These are phyloP conservation scores for Ascochyta lentis DNA, from an alignment of 2,329 filamentous ascomycete species.

Conservation along the genomic window DNA sequence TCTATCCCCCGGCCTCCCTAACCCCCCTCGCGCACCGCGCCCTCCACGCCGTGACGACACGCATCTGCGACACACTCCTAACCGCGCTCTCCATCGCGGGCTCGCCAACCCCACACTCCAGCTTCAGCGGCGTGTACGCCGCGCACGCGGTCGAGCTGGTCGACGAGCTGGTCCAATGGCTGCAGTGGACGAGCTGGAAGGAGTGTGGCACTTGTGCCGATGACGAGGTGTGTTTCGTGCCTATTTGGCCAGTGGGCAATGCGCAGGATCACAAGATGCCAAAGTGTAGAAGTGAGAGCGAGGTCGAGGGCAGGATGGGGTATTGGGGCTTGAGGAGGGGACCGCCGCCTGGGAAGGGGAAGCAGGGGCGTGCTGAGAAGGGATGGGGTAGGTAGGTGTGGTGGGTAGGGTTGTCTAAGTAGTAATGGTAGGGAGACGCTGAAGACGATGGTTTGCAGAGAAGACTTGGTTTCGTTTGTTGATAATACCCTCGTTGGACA, in stretches of 20 bases:
- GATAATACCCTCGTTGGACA: constrained; percentile 8
- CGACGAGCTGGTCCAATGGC: constrained; percentile 54
- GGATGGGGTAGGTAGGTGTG: neutral
- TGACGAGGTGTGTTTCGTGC: constrained; percentile 66
- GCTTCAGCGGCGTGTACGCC: constrained; percentile 10
- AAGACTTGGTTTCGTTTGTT: neutral
- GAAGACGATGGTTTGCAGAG: neutral
- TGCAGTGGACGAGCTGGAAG: constrained; percentile 68
- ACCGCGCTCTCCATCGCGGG: constrained; percentile 27
- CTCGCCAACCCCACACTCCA: constrained; percentile 10
- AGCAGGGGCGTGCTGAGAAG: neutral
- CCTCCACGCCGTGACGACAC: constrained; percentile 36
- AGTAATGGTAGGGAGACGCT: neutral
- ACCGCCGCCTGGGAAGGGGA: neutral
- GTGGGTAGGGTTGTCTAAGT: neutral
- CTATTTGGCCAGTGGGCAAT: constrained; percentile 68
- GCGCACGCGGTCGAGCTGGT: constrained; percentile 43
- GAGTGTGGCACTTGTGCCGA: constrained; percentile 60
- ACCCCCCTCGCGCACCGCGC: constrained; percentile 40
- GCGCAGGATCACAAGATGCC: constrained; percentile 62
- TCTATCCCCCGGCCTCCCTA: constrained; percentile 12
- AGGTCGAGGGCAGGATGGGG: constrained; percentile 17
- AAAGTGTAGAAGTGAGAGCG: constrained; percentile 43
- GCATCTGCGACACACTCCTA: constrained; percentile 46
- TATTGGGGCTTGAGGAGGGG: constrained; percentile 32